These are phyloP conservation scores for Phyllosticta paracitricarpa DNA, from an alignment of 2,329 filamentous ascomycete genomes.

Conservation along the genomic window DNA sequence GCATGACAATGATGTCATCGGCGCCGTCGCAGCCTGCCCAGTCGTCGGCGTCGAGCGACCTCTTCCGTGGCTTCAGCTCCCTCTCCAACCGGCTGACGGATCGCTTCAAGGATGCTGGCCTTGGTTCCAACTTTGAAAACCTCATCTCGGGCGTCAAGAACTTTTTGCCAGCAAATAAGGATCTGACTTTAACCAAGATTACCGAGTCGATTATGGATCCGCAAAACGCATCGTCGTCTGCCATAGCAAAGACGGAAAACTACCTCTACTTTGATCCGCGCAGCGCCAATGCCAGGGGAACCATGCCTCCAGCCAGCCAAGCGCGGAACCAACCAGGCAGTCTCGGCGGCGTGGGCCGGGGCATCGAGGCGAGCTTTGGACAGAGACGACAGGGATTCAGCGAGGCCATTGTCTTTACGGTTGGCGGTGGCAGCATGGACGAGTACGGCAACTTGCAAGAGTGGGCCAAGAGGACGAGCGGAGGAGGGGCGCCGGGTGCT, in stretches of 20 bases:
- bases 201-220: conserved; percentile 98
- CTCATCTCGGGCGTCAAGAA: conserved; percentile 96
- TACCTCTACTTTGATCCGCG: conserved; percentile 97
- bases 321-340: conserved; percentile 30
- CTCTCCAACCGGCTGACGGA: conserved; percentile 89
- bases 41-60: conserved; percentile 56
- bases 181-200: conserved; percentile 94
- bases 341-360: conserved; percentile 38
- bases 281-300: conserved; percentile 84
- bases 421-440: conserved; percentile 92
- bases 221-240: conserved; percentile 74
- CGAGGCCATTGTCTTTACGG: conserved; percentile 87
- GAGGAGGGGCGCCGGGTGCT: conserved; percentile 39
- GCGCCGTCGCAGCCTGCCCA: conserved; percentile 57
- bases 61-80: conserved; percentile 88
- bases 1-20: conserved; percentile 96
- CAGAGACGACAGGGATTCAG: conserved; percentile 82
- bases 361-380: conserved; percentile 76
- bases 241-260: conserved; percentile 90
- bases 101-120: conserved; percentile 83
- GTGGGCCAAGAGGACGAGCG: conserved; percentile 73
- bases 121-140: conserved; percentile 80
- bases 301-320: conserved; percentile 71
- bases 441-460: conserved; percentile 97
- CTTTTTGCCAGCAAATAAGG: conserved; percentile 90